Evolutionary conservation across 768 basidiomycete genomes (phyloP).

Genomic region (Pholiota microspora): DNA sequence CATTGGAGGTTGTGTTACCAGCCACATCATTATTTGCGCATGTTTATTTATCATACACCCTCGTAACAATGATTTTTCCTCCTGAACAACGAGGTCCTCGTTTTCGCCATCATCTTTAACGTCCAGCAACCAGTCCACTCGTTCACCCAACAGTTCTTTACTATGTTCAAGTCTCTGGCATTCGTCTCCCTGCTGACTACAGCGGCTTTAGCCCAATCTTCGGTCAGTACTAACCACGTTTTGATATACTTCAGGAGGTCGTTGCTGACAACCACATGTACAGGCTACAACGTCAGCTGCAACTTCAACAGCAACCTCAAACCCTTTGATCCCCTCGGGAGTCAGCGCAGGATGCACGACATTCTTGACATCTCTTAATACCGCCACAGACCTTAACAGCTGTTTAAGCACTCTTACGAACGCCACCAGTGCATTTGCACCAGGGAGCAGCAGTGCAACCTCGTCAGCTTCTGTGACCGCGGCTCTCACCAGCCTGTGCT

Average conservation of each 20-base stretch:
- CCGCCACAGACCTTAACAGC: constrained; percentile 47
- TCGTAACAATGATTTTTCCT: constrained; percentile 21
- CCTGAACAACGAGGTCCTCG: constrained; percentile 14
- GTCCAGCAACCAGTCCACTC: constrained; percentile 49
- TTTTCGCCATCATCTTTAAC: constrained; percentile 30
- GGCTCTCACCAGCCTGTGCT: constrained; percentile 60
- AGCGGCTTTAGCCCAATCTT: constrained; percentile 48
- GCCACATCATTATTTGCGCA: constrained; percentile 26
- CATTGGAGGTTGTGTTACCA: too few relatives aligned
- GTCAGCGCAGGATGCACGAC: constrained; percentile 52
- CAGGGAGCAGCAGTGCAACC: constrained; percentile 40
- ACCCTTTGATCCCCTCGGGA: constrained; percentile 64
- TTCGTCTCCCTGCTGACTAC: constrained; percentile 50
- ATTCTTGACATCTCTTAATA: constrained; percentile 66
- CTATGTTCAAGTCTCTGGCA: constrained; percentile 52
- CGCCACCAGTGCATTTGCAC: constrained; percentile 55
- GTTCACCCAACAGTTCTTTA: constrained; percentile 32
- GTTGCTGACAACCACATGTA: not conserved
- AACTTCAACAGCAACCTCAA: constrained; percentile 22
- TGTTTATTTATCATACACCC: constrained; percentile 30
- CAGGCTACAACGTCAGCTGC: constrained; percentile 19
- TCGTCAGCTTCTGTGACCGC: constrained; percentile 44
- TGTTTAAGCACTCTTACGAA: constrained; percentile 66
- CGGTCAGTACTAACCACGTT: constrained; percentile 26
- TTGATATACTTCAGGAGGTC: not conserved